Conservation (phyloP, 129 eudicot species). For the Escallonia rubra region DNA sequence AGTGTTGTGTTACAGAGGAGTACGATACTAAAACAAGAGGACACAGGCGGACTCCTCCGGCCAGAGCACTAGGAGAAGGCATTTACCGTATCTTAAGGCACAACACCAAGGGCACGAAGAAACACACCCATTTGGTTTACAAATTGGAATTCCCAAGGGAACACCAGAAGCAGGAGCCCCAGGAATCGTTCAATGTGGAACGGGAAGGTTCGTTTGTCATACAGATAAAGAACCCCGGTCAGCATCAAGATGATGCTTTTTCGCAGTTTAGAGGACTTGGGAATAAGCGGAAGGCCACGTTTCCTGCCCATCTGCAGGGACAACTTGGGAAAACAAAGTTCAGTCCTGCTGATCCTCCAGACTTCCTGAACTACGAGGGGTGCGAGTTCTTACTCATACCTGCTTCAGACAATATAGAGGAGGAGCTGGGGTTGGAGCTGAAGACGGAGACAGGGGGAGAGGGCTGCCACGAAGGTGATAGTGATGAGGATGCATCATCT, state of each 20-base stretch:
- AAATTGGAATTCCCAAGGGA: constrained; percentile 33
- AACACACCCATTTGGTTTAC: constrained; percentile 44
- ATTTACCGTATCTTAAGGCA: constrained; percentile 37
- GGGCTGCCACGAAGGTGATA: background rate
- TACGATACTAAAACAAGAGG: constrained; percentile 38
- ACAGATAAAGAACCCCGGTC: constrained; percentile 41
- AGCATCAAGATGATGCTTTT: background rate
- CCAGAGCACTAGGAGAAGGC: constrained; percentile 53
- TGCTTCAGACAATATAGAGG: constrained; percentile 35
- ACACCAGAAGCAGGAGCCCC: constrained; percentile 18
- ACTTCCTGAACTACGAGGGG: constrained; percentile 51
- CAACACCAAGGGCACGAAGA: constrained; percentile 7
- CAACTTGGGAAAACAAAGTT: constrained; percentile 30
- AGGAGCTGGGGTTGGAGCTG: constrained; percentile 43
- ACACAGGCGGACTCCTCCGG: constrained; percentile 36
- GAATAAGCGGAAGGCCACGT: constrained; percentile 28
- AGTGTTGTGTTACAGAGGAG: constrained; percentile 23
- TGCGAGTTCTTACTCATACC: constrained; percentile 50
- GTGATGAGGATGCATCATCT: background rate
- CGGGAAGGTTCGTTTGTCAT: constrained; percentile 38
- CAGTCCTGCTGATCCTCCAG: constrained; percentile 41
- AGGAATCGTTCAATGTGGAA: constrained; percentile 32
- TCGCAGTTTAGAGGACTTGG: constrained; percentile 18
- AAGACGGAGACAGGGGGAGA: constrained; percentile 20
- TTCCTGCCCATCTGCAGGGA: constrained; percentile 44